Evolutionary conservation across 805 yeast genomes (phyloP).

Genomic region (Vanderwaltozyma polyspora): DNA sequence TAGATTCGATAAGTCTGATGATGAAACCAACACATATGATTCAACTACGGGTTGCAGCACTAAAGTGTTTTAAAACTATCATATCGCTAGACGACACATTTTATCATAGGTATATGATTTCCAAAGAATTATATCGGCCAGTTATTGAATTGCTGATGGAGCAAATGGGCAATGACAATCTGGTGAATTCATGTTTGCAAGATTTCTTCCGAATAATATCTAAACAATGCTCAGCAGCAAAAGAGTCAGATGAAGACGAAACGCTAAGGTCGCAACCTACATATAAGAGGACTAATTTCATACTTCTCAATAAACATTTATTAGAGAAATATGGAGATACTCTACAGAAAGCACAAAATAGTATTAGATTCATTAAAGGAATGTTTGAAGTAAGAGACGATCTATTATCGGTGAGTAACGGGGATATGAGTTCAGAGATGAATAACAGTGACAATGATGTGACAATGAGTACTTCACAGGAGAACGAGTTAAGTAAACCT

Average conservation of each 20-base stretch:
- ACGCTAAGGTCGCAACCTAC: not conserved
- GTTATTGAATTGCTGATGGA: constrained; percentile 40
- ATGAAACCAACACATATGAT: constrained; percentile 30
- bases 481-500: not conserved
- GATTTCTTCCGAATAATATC: constrained; percentile 47
- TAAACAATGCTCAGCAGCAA: not conserved
- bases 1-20: constrained; percentile 44
- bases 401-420: not conserved
- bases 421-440: constrained; percentile 1
- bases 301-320: constrained; percentile 18
- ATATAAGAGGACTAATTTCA: constrained; percentile 14
- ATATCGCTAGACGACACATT: constrained; percentile 51
- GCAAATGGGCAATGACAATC: constrained; percentile 41
- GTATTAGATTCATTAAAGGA: not conserved
- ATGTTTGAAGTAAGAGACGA: not conserved
- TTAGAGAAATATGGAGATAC: constrained; percentile 15
- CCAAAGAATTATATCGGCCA: constrained; percentile 39
- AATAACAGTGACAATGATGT: constrained; percentile 1
- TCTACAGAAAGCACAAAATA: not conserved
- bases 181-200: constrained; percentile 65
- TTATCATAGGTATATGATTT: constrained; percentile 46
- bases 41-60: constrained; percentile 53
- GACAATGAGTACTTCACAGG: constrained; percentile 2
- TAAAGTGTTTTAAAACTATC: constrained; percentile 57
- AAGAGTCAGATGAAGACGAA: not conserved